Conservation (phyloP, 1,284 basidiomycete genomes). For the Exobasidium rhododendri region DNA sequence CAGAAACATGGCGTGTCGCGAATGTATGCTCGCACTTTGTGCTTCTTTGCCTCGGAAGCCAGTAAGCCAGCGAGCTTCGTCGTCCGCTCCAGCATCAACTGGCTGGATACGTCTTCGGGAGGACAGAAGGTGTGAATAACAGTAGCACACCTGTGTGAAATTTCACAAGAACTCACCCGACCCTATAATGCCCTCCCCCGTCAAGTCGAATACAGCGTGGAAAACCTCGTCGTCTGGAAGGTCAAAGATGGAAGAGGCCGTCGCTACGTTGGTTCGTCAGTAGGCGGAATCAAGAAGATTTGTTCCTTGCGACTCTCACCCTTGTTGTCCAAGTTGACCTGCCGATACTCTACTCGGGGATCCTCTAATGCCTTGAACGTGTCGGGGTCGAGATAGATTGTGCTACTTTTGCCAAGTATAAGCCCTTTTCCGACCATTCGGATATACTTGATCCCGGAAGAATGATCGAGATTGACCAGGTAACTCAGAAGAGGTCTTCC, state of each 20-base stretch:
- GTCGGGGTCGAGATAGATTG: slow-evolving; percentile 29
- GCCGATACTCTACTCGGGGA: slow-evolving; percentile 34
- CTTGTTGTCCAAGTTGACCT: slow-evolving; percentile 32
- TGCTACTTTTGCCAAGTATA: slow-evolving; percentile 21
- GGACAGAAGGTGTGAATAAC: background rate
- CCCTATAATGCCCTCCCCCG: slow-evolving; percentile 30
- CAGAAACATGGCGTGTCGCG: slow-evolving; percentile 32
- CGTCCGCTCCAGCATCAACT: slow-evolving; percentile 33
- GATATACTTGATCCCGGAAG: slow-evolving; percentile 24
- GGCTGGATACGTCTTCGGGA: slow-evolving; percentile 25
- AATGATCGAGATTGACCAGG: slow-evolving; percentile 17
- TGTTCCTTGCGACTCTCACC: slow-evolving; percentile 5
- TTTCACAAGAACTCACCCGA: slow-evolving; percentile 16
- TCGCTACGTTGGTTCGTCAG: slow-evolving; percentile 3
- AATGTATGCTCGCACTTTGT: slow-evolving; percentile 32
- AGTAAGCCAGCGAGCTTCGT: slow-evolving; percentile 30
- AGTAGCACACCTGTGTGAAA: too few species aligned
- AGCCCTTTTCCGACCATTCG: slow-evolving; percentile 41
- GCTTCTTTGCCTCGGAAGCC: slow-evolving; percentile 21
- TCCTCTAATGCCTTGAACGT: slow-evolving; percentile 26
- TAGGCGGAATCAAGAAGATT: background rate
- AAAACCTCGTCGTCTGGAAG: slow-evolving; percentile 24
- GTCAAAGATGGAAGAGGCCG: slow-evolving; percentile 20
- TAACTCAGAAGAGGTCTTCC: slow-evolving; percentile 30
- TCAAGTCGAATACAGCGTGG: slow-evolving; percentile 41